These are phyloP conservation scores for Apostasia shenzhenica DNA, from an alignment of 106 monocot species.

Conservation along the genomic window DNA sequence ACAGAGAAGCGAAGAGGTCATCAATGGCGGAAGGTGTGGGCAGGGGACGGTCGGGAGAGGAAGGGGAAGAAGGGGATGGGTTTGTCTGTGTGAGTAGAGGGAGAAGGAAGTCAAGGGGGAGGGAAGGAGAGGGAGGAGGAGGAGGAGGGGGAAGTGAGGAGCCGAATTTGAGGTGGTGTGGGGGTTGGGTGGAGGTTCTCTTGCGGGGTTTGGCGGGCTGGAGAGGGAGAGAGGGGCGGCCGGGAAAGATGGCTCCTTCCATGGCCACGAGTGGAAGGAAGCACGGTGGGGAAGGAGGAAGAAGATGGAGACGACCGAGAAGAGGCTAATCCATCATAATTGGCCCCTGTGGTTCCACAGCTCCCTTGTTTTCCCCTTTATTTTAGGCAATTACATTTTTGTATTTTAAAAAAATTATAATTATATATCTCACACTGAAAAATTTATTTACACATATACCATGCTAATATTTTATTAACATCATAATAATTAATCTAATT, in stretches of 20 bases:
- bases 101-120: slow-evolving; percentile 75
- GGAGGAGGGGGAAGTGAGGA: slow-evolving; percentile 51
- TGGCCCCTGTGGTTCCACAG: not conserved
- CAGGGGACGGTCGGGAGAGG: not conserved
- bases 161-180: slow-evolving; percentile 38
- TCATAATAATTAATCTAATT: no score
- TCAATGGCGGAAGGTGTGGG: not conserved
- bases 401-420: no score
- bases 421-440: no score
- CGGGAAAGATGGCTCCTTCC: slow-evolving; percentile 54
- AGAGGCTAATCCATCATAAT: not conserved
- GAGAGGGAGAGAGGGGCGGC: slow-evolving; percentile 45
- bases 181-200: slow-evolving; percentile 21
- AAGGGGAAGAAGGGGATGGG: slow-evolving; percentile 11
- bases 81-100: slow-evolving; percentile 36
- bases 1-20: not conserved
- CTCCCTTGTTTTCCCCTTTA: no score
- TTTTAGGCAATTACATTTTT: no score
- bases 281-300: not conserved
- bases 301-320: not conserved
- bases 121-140: slow-evolving; percentile 26
- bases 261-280: slow-evolving; percentile 13
- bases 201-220: slow-evolving; percentile 19
- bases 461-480: no score
- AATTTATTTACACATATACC: no score